Percentiles rank a stretch among this genome's conserved stretches.
phyloP scores from a whole-genome alignment of 225 moss, liverwort and hornwort species.

The Pseudoscleropodium purum region DNA sequence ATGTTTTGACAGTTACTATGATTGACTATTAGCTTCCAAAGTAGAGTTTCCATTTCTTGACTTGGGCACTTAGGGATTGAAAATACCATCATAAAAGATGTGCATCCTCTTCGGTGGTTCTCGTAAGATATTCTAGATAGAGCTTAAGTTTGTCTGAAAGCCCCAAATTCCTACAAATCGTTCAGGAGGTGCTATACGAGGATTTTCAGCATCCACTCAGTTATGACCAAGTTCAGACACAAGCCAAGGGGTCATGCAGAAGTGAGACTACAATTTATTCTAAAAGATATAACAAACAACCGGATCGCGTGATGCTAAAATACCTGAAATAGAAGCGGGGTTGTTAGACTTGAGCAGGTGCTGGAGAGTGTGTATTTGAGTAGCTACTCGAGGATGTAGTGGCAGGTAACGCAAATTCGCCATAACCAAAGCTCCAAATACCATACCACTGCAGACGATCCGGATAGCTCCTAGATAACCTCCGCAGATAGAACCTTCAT shows the following conservation, averaged over 20 bases:
- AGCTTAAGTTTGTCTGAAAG: background rate
- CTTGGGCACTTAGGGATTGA: background rate
- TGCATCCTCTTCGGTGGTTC: background rate
- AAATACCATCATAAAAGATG: background rate
- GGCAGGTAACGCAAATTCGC: constrained; percentile 57
- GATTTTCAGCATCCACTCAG: background rate
- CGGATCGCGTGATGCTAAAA: background rate
- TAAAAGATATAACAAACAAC: constrained; percentile 2
- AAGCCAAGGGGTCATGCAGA: background rate
- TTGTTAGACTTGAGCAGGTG: constrained; percentile 21
- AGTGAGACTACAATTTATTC: background rate
- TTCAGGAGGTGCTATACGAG: background rate
- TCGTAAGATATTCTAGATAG: background rate
- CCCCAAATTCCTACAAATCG: background rate
- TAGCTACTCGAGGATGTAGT: constrained; percentile 15
- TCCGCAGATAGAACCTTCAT: background rate
- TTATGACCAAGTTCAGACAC: background rate
- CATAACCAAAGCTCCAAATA: constrained; percentile 77
- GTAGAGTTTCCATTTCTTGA: background rate
- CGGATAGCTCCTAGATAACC: constrained; percentile 22
- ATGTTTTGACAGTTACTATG: no score
- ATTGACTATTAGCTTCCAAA: background rate
- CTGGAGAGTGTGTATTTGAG: background rate
- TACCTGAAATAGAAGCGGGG: constrained; percentile 45
- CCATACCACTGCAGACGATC: constrained; percentile 58